phyloP scores from a whole-genome alignment of 1,139 yeast species.

The Blastobotrys proliferans region DNA sequence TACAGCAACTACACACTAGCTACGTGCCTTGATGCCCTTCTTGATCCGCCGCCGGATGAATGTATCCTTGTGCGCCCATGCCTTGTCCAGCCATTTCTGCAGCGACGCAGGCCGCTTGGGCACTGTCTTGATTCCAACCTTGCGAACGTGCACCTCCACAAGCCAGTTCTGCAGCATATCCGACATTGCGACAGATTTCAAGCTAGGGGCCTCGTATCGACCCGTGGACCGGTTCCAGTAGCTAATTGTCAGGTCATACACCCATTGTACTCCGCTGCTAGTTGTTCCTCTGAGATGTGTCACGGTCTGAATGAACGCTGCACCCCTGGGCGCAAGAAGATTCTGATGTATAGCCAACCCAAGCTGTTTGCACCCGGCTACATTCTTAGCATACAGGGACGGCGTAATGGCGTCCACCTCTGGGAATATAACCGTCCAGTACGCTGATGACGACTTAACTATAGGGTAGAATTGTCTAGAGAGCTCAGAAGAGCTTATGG shows the following conservation, averaged over 20 bases:
- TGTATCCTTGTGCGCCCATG: slow-evolving; percentile 27
- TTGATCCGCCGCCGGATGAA: slow-evolving; percentile 11
- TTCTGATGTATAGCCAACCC: slow-evolving; percentile 47
- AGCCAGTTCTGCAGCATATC: slow-evolving; percentile 24
- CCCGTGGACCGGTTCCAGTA: too few relatives aligned
- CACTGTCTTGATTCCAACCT: slow-evolving; percentile 45
- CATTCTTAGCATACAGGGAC: slow-evolving; percentile 30
- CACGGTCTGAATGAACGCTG: slow-evolving; percentile 32
- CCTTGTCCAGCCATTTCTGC: slow-evolving; percentile 29
- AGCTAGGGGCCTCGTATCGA: not conserved
- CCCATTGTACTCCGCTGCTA: slow-evolving; percentile 24
- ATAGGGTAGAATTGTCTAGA: slow-evolving; percentile 21
- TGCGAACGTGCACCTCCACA: slow-evolving; percentile 48
- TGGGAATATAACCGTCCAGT: slow-evolving; percentile 35
- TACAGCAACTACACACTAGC: not conserved
- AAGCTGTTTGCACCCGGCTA: slow-evolving; percentile 23
- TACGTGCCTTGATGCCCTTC: slow-evolving; percentile 1
- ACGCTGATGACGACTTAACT: slow-evolving; percentile 8
- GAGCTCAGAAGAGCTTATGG: slow-evolving; percentile 22
- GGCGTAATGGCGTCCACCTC: slow-evolving; percentile 31
- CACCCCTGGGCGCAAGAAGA: slow-evolving; percentile 43
- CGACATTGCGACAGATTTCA: too few relatives aligned
- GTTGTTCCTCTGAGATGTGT: slow-evolving; percentile 24
- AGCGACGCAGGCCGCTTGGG: slow-evolving; percentile 39
- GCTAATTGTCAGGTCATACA: slow-evolving; percentile 51